These are phyloP conservation scores for Ogataea wickerhamii DNA, from an alignment of 805 yeast species.

Conservation along the genomic window DNA sequence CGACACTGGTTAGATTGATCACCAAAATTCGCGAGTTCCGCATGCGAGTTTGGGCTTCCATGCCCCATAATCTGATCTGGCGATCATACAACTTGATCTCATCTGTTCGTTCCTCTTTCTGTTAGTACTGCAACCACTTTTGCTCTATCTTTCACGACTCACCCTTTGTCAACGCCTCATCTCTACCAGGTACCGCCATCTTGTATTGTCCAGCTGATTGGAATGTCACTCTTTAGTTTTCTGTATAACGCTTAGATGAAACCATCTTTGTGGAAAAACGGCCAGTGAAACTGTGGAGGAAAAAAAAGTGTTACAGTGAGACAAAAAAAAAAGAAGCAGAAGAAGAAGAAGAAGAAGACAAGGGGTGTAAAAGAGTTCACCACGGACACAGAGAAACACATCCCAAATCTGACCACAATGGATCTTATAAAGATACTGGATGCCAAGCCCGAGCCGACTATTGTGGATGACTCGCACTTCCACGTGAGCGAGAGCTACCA, in stretches of 20 bases:
- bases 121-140: constrained; percentile 4
- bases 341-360: too few species aligned
- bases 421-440: constrained; percentile 73
- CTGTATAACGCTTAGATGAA: too few species aligned
- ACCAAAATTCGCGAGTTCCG: constrained; percentile 68
- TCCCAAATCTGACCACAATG: constrained; percentile 53
- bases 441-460: constrained; percentile 80
- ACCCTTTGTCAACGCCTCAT: constrained; percentile 19
- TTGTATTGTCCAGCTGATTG: too few species aligned
- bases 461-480: constrained; percentile 54
- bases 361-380: too few species aligned
- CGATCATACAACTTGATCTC: constrained; percentile 92
- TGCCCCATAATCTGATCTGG: constrained; percentile 94
- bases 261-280: too few species aligned
- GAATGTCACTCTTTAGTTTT: too few species aligned
- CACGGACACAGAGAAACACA: too few species aligned
- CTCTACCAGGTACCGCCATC: too few species aligned
- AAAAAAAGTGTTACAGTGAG: too few species aligned
- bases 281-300: too few species aligned
- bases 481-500: constrained; percentile 34
- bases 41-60: constrained; percentile 81
- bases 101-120: constrained; percentile 36
- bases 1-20: constrained; percentile 71
- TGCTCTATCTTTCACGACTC: constrained; percentile 2
- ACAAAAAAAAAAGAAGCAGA: too few species aligned